Conservation (phyloP, 768 basidiomycete species). For the Gloeopeniophorella convolvens region DNA sequence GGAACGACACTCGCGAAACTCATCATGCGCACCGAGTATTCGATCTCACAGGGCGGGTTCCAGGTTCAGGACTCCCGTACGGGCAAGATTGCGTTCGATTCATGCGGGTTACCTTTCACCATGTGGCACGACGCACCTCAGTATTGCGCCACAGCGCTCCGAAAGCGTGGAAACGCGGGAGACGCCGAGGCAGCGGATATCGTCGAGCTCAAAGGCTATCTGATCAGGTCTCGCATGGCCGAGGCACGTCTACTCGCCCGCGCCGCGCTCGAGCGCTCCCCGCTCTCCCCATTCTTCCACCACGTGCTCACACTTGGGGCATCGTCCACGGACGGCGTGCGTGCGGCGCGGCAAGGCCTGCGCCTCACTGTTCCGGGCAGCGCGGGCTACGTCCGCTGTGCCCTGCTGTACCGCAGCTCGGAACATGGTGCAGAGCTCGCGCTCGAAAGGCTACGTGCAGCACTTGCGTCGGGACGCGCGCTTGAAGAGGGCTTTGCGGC, state of each 20-base stretch:
- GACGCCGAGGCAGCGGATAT: conserved; percentile 56
- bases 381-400: conserved; percentile 49
- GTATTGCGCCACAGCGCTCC: conserved; percentile 50
- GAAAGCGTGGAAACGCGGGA: conserved; percentile 32
- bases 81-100: conserved; percentile 35
- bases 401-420: conserved; percentile 55
- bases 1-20: conserved; percentile 43
- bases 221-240: conserved; percentile 42
- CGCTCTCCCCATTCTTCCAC: conserved; percentile 56
- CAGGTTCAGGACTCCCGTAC: conserved; percentile 38
- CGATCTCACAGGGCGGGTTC: conserved; percentile 52
- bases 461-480: conserved; percentile 35
- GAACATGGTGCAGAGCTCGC: conserved; percentile 56
- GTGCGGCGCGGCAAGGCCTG: conserved; percentile 59
- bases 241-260: conserved; percentile 45
- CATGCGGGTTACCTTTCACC: conserved; percentile 52
- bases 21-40: conserved; percentile 55
- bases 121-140: conserved; percentile 56
- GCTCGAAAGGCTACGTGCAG: conserved; percentile 40
- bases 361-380: conserved; percentile 48
- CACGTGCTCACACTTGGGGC: conserved; percentile 50
- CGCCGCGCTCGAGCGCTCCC: conserved; percentile 45
- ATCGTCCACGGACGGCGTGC: conserved; percentile 43
- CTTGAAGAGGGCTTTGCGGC: conserved; percentile 59
- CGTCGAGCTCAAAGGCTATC: conserved; percentile 53